phyloP scores from a whole-genome alignment of 164 flowering plant species.

The Berberis vulgaris region DNA sequence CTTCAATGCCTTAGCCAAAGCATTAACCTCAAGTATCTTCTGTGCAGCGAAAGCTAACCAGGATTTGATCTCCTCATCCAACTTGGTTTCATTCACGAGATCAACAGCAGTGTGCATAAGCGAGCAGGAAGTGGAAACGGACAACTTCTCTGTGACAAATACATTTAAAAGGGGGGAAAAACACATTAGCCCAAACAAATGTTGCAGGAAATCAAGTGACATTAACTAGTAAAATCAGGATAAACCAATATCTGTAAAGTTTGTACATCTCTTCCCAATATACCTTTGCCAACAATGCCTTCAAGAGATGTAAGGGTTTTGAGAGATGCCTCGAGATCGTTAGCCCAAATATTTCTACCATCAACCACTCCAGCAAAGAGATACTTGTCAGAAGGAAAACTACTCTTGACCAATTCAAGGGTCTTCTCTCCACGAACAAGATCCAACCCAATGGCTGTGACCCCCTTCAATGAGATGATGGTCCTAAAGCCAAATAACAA shows the following conservation, averaged over 20 bases:
- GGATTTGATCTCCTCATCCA: slow-evolving; percentile 24
- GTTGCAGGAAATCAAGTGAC: neutral
- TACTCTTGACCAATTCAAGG: slow-evolving; percentile 17
- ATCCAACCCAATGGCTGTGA: slow-evolving; percentile 22
- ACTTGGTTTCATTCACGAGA: slow-evolving; percentile 27
- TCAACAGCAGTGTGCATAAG: slow-evolving; percentile 32
- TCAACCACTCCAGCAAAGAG: slow-evolving; percentile 23
- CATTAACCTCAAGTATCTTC: slow-evolving; percentile 27
- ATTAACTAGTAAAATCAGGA: neutral
- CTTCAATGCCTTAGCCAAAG: slow-evolving; percentile 27
- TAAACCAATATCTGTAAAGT: neutral
- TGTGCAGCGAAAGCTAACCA: slow-evolving; percentile 34
- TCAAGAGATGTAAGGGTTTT: slow-evolving; percentile 14
- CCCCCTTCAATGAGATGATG: slow-evolving; percentile 10
- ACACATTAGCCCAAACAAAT: neutral
- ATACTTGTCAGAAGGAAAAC: slow-evolving; percentile 23
- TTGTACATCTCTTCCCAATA: neutral
- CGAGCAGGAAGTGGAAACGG: slow-evolving; percentile 28
- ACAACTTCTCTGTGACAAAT: slow-evolving; percentile 15
- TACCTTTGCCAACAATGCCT: slow-evolving; percentile 20
- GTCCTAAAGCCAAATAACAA: slow-evolving; percentile 10
- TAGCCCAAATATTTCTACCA: slow-evolving; percentile 24
- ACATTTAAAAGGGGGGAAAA: neutral
- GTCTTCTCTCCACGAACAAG: slow-evolving; percentile 22
- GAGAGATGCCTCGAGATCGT: slow-evolving; percentile 23